A percentile compares a stretch with the other conserved stretches of the same genome.
These are phyloP conservation scores for Dunaliella primolecta DNA, from an alignment of 139 green algal genomes.

Conservation along the genomic window DNA sequence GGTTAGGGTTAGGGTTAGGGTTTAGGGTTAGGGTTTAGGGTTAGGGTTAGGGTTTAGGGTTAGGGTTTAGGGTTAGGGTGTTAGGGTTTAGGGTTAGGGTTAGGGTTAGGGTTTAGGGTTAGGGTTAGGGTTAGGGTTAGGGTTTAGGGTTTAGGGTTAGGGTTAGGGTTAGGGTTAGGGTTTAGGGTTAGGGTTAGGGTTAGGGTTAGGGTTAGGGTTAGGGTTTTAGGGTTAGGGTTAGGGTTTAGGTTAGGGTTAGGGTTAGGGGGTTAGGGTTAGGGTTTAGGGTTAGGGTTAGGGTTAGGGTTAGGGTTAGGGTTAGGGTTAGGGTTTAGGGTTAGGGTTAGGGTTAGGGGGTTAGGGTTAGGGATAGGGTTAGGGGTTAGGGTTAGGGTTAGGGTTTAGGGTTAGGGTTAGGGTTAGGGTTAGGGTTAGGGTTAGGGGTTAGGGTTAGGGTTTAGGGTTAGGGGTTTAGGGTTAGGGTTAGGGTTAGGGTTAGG, in stretches of 20 bases:
- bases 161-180: constrained; percentile 2
- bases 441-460: no score
- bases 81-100: background rate
- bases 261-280: no score
- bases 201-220: constrained; percentile 2
- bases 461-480: no score
- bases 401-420: background rate
- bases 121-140: constrained; percentile 2
- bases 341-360: background rate
- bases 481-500: no score
- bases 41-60: constrained; percentile 3
- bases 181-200: constrained; percentile 3
- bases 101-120: background rate
- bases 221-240: no score
- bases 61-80: background rate
- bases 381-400: background rate
- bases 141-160: background rate
- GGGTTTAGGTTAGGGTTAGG: no score
- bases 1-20: background rate
- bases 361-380: no score
- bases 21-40: constrained; percentile 1
- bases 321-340: background rate
- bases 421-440: no score
- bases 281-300: background rate
- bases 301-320: constrained; percentile 3